phyloP scores from a whole-genome alignment of 2,329 filamentous ascomycete genomes.

The Sordariomycetes sp. region DNA sequence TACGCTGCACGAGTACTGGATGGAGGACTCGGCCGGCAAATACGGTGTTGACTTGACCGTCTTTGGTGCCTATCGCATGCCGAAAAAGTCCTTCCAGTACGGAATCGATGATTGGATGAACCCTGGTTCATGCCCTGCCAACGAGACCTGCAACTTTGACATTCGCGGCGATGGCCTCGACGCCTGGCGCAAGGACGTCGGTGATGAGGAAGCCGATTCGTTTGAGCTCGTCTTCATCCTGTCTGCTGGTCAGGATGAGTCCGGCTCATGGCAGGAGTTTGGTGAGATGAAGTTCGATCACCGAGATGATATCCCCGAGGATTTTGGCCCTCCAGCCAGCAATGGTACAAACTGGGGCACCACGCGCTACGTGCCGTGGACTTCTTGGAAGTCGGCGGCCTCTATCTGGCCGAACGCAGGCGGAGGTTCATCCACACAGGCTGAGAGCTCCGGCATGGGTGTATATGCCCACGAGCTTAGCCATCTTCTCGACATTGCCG shows the following conservation, averaged over 20 bases:
- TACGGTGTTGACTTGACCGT: conserved; percentile 44
- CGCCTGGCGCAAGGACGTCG: conserved; percentile 41
- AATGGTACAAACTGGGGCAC: conserved; percentile 32
- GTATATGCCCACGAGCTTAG: conserved; percentile 44
- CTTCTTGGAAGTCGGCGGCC: conserved; percentile 40
- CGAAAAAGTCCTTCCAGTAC: conserved; percentile 36
- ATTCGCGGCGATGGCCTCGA: conserved; percentile 38
- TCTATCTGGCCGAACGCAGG: conserved; percentile 45
- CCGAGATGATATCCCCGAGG: conserved; percentile 35
- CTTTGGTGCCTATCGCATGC: conserved; percentile 42
- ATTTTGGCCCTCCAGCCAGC: conserved; percentile 34
- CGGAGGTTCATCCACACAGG: conserved; percentile 41
- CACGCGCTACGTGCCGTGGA: conserved; percentile 44
- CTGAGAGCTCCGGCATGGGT: conserved; percentile 41
- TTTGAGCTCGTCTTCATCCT: conserved; percentile 45
- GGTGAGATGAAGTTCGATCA: conserved; percentile 41
- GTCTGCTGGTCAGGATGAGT: conserved; percentile 45
- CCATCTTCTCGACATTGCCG: conserved; percentile 40
- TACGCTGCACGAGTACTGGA: conserved; percentile 48
- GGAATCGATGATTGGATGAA: conserved; percentile 40
- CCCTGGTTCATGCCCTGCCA: conserved; percentile 32
- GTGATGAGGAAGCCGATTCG: conserved; percentile 33
- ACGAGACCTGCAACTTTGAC: conserved; percentile 32
- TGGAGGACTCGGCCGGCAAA: conserved; percentile 42
- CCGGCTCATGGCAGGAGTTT: conserved; percentile 47